Conservation (phyloP, 441 rosid species). For the Populus hybrid region DNA sequence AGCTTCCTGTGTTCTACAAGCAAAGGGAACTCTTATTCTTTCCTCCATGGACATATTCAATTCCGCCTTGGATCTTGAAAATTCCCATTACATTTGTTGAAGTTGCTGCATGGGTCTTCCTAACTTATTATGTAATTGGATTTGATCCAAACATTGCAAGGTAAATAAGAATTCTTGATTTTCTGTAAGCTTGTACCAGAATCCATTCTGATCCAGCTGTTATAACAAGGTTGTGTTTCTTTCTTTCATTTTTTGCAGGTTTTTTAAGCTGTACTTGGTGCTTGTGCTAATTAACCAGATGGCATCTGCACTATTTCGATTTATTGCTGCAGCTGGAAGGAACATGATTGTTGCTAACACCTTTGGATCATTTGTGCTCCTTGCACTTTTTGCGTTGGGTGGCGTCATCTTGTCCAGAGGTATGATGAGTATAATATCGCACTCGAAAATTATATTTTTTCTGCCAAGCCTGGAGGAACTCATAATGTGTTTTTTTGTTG, state of each 20-base stretch:
- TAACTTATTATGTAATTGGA: constrained; percentile 77
- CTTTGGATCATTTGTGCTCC: constrained; percentile 58
- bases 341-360: constrained; percentile 68
- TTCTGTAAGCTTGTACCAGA: too few relatives aligned
- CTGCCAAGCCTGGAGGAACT: neutral
- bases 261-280: constrained; percentile 58
- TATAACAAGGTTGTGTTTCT: neutral
- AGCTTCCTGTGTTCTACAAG: constrained; percentile 86
- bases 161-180: constrained; percentile 21
- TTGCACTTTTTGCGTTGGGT: constrained; percentile 49
- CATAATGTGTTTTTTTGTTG: neutral
- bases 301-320: constrained; percentile 67
- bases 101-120: constrained; percentile 59
- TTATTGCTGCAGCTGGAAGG: constrained; percentile 59
- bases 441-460: neutral
- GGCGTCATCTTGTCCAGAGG: constrained; percentile 73
- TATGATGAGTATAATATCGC: constrained; percentile 7
- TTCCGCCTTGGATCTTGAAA: constrained; percentile 78
- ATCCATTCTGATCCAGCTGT: constrained; percentile 1
- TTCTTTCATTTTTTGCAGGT: constrained; percentile 39
- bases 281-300: constrained; percentile 56
- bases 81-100: constrained; percentile 60
- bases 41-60: constrained; percentile 70
- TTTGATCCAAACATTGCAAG: constrained; percentile 63
- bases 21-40: constrained; percentile 70